Evolutionary conservation across 768 basidiomycete species (phyloP), one percentile per base, ranked within the genome.

Genomic region (Trametes punicea): DNA sequence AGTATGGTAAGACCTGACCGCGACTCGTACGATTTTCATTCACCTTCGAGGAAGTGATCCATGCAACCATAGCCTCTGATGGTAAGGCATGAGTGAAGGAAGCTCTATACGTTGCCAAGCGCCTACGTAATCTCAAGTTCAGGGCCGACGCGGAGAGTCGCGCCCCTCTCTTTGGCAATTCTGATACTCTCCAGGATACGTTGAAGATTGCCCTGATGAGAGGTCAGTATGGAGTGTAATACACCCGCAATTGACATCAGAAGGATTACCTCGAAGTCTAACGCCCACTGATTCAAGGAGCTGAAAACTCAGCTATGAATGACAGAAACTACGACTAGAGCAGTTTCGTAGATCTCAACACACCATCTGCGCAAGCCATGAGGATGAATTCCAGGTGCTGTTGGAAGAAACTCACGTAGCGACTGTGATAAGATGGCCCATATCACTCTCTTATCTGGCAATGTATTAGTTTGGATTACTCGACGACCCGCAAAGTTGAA

Each of bases 1-100:
- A 15, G 3, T 10, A 16, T 41, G 8, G 23, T 25, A 13, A 15
- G 5, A 25, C 13, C 11, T 26, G 18, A 4, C 4, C 5, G 34
- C 34, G 18, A 41, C 8, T 21, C 4, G 1, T 6, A 1, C 7
- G 15, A 6, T 42, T 55, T 53, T 38, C 51, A 11, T 36, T 3
- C 36, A 92, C 96, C 96, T 77, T 99, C 97, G 0, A 98, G 77
- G 69, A 98, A 99, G 65, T 98, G 96, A 67, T 99, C 97, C 48
- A 93, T 78, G 71, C 97, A 99, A 3, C 97, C 97, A 74, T 98
- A 99, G 4, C 96, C 97, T 21, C 93, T 95, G 64, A 18, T 90
- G 62, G 11, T 5, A 36, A 5, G 34, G 42, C 31, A 15, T 8
- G 15, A 42, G 30, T 26, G 15, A 26, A 38, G 1, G 31, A 25